Evolutionary conservation across 2,329 filamentous ascomycete species (phyloP), one percentile per base, ranked within the genome.

Genomic region (Curvularia sp.): DNA sequence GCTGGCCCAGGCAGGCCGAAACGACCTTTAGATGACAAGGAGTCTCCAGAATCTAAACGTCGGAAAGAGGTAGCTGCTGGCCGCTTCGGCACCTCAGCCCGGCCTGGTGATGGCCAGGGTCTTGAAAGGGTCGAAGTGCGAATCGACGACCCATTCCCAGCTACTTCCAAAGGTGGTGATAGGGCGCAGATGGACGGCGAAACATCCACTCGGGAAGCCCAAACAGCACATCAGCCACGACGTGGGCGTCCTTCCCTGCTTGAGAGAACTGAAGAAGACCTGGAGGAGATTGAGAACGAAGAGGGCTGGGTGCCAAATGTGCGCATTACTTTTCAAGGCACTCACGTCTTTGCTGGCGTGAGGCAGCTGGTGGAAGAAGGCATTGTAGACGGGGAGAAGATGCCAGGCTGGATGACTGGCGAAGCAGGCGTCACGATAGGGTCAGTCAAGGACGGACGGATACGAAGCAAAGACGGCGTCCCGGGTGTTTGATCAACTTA

Each of bases 371-470:
- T 94, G 0, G 92, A 96, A 75, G 79, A 86, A 15, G 92, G 91
- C 0, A 83, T 91, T 50, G 81, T 96, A 26, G 87, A 96, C 71
- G 89, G 91, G 1, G 84, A 88, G 68, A 85, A 82, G 54, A 93
- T 96, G 89, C 92, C 93, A 0, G 90, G 90, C 0, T 96, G 92
- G 92, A 89, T 96, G 88, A 95, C 92, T 0, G 93, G 92, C 1
- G 92, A 96, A 70, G 90, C 92, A 44, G 90, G 88, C 0, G 87
- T 95, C 5, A 95, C 90, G 53, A 83, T 88, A 38, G 90, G 91
- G 0, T 84, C 86, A 28, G 86, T 96, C 4, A 84, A 83, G 63
- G 77, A 86, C 58, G 91, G 92, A 2, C 82, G 88, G 61, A 87
- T 93, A 51, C 61, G 65, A 48, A 69, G 65, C 9, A 76, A 68